Percentiles rank a stretch among this genome's conserved stretches.
phyloP scores from a whole-genome alignment of 208 protist genomes.

The Herpetomonas tarakana region DNA sequence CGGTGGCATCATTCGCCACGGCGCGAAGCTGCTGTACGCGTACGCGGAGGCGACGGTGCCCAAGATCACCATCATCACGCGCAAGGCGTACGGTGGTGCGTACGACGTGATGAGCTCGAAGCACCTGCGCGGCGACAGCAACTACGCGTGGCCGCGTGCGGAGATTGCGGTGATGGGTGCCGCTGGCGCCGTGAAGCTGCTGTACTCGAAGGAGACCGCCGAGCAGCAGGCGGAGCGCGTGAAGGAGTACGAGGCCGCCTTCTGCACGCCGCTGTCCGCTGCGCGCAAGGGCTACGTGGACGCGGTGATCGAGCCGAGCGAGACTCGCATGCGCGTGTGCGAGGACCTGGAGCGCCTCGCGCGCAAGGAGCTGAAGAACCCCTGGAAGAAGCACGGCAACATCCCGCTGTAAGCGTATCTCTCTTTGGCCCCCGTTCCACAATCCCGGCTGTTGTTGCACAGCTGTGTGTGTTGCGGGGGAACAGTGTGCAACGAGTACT shows the following conservation, averaged over 20 bases:
- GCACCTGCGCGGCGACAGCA: conserved; percentile 92
- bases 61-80: conserved; percentile 95
- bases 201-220: conserved; percentile 56
- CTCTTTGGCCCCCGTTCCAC: too few species aligned
- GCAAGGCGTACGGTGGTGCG: conserved; percentile 97
- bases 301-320: conserved; percentile 89
- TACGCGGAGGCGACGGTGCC: conserved; percentile 97
- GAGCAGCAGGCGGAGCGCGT: conserved; percentile 53
- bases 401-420: conserved; percentile 94
- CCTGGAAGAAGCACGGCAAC: conserved; percentile 95
- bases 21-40: conserved; percentile 97
- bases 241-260: conserved; percentile 80
- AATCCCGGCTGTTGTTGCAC: too few species aligned
- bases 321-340: conserved; percentile 85
- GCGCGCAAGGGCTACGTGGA: conserved; percentile 94
- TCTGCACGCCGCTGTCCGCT: conserved; percentile 90
- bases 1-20: conserved; percentile 96
- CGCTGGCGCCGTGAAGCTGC: conserved; percentile 94
- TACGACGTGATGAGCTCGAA: conserved; percentile 97
- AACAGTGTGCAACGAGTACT: too few species aligned
- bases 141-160: conserved; percentile 95
- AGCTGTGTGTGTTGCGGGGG: too few species aligned
- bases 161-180: conserved; percentile 97
- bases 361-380: conserved; percentile 85
- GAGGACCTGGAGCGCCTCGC: conserved; percentile 92